These are phyloP conservation scores for Suhomyces maxii DNA, from an alignment of 1,139 yeast species.

Conservation along the genomic window DNA sequence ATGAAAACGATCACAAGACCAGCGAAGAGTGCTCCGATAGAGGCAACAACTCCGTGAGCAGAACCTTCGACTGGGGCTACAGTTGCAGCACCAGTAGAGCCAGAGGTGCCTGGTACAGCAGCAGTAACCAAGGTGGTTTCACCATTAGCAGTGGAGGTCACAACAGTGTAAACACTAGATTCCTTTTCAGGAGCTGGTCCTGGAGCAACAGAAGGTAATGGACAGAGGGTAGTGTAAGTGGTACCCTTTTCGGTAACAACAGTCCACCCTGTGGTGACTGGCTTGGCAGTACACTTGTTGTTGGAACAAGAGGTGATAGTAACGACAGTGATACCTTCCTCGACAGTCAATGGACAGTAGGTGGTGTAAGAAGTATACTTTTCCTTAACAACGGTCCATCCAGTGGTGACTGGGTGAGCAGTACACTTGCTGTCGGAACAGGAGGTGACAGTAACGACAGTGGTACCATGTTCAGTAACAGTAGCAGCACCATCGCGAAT, in stretches of 20 bases:
- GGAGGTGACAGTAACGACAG: constrained; percentile 44
- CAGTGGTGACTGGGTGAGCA: constrained; percentile 38
- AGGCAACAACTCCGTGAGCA: constrained; percentile 14
- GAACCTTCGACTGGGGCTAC: no score
- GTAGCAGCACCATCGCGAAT: constrained; percentile 9
- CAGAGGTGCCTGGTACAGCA: no score
- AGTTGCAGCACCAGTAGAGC: no score
- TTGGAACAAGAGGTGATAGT: constrained; percentile 11
- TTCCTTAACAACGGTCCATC: constrained; percentile 40
- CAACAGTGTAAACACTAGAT: no score
- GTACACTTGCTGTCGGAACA: constrained; percentile 41
- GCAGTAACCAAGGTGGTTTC: no score
- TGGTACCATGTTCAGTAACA: constrained; percentile 19
- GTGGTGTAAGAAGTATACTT: constrained; percentile 15
- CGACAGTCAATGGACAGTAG: constrained; percentile 16
- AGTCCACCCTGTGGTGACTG: constrained; percentile 13
- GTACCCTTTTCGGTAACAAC: constrained; percentile 2
- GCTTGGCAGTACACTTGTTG: constrained; percentile 6
- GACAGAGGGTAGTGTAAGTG: constrained; percentile 19
- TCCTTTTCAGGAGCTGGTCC: no score
- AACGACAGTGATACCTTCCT: constrained; percentile 1
- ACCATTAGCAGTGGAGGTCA: no score
- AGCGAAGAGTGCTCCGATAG: constrained; percentile 23
- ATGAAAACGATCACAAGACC: constrained; percentile 19
- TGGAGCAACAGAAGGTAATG: constrained; percentile 15